Evolutionary conservation across 805 yeast genomes (phyloP), one percentile per base, ranked within the genome.

Genomic region (Zygotorulaspora chibaensis): DNA sequence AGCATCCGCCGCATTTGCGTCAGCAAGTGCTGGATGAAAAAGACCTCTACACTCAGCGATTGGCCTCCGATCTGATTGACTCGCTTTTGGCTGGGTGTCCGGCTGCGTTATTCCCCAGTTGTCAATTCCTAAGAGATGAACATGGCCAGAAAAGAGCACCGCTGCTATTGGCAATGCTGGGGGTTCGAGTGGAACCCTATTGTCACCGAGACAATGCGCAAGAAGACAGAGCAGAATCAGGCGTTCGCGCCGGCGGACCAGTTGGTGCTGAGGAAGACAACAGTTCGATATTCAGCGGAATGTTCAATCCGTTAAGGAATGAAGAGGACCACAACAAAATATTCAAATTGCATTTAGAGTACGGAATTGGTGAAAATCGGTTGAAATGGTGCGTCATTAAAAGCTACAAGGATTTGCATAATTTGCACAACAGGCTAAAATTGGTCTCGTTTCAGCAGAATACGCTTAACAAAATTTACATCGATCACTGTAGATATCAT

Each of bases 351-450:
- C 86, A 84, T 40, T 70, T 93, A 37, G 96, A 90, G 60, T 93
- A 93, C 59, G 99, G 98, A 6, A 79, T 89, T 27, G 96, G 96
- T 1, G 77, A 80, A 5, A 79, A 82, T 45, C 68, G 89, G 43
- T 69, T 89, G 55, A 78, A 79, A 55, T 93, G 99, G 99, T 71
- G 83, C 1, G 77, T 93, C 6, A 73, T 79, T 25, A 84, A 83
- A 56, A 83, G 80, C 17, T 78, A 83, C 39, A 79, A 81, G 55
- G 96, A 89, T 51, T 71, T 93, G 35, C 67, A 77, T n/a, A 73
- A 73, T 20, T 71, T 91, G 45, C 95, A 90, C 62, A 77, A 84
- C 15, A 75, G 79, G 44, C 69, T 90, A 51, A 82, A 80, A 58
- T 69, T 82, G 8, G 70, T 76, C 2, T 59, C 73, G 7, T 71